A percentile compares a stretch with the other conserved stretches of the same genome.
These are phyloP conservation scores for Trichoderma afroharzianum DNA, from an alignment of 2,329 filamentous ascomycete genomes.

Conservation along the genomic window DNA sequence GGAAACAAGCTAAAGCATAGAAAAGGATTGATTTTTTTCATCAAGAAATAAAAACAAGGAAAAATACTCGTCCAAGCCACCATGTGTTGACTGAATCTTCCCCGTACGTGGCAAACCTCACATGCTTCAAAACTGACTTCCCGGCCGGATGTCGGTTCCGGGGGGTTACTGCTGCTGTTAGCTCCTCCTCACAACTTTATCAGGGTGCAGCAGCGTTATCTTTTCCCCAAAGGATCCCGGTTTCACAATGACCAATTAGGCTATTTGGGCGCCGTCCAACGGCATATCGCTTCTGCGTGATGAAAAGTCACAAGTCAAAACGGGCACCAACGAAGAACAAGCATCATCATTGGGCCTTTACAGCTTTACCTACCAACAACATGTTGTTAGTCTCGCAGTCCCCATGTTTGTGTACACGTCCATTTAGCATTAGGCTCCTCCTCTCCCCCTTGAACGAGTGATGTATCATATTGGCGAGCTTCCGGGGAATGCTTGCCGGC, in stretches of 20 bases:
- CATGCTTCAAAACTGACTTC: background rate
- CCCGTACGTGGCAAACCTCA: background rate
- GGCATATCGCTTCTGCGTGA: background rate
- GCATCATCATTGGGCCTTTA: background rate
- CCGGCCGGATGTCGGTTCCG: background rate
- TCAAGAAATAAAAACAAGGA: background rate
- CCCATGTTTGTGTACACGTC: background rate
- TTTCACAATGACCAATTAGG: background rate
- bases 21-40: background rate
- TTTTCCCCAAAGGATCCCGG: background rate
- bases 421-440: background rate
- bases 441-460: background rate
- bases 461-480: slow-evolving; percentile 2
- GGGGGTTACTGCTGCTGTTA: background rate
- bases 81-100: background rate
- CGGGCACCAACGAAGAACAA: background rate
- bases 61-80: background rate
- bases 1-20: background rate
- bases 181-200: background rate
- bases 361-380: background rate
- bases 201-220: background rate
- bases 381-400: background rate
- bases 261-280: background rate
- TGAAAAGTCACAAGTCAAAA: background rate
- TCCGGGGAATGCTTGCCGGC: slow-evolving; percentile 15